phyloP scores from a whole-genome alignment of 2,329 filamentous ascomycete genomes.

The Alternaria dauci region DNA sequence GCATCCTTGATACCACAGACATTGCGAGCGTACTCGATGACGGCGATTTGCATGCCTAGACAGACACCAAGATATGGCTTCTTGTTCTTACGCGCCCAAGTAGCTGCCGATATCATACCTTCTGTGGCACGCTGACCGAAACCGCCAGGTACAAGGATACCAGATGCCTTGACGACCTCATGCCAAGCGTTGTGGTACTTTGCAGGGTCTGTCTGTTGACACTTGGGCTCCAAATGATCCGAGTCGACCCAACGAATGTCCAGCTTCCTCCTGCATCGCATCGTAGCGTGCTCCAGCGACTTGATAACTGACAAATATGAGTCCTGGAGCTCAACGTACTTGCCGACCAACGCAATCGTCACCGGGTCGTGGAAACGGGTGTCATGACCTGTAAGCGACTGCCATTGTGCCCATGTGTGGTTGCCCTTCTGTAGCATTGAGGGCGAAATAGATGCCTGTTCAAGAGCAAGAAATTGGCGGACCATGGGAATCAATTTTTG shows the following conservation, averaged over 20 bases:
- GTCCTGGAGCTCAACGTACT: conserved; percentile 86
- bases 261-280: conserved; percentile 82
- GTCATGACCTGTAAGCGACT: conserved; percentile 71
- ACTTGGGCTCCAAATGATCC: conserved; percentile 77
- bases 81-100: conserved; percentile 83
- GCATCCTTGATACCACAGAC: conserved; percentile 70
- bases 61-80: conserved; percentile 89
- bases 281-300: conserved; percentile 87
- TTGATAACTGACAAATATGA: conserved; percentile 87
- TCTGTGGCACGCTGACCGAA: conserved; percentile 84
- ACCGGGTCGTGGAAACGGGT: conserved; percentile 74
- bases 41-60: conserved; percentile 90
- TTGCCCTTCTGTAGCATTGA: conserved; percentile 68
- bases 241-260: conserved; percentile 87
- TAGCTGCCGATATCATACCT: conserved; percentile 89
- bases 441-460: conserved; percentile 62
- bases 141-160: conserved; percentile 75
- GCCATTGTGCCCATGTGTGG: conserved; percentile 82
- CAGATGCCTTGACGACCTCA: conserved; percentile 73
- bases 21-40: conserved; percentile 86
- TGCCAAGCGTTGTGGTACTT: conserved; percentile 89
- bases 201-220: conserved; percentile 68
- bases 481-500: conserved; percentile 79
- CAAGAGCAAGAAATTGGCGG: conserved; percentile 70
- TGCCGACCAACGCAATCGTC: conserved; percentile 87